A percentile compares a stretch with the other conserved stretches of the same genome.
Conservation (phyloP, 306 rosid species). For the Begonia peltatifolia region DNA sequence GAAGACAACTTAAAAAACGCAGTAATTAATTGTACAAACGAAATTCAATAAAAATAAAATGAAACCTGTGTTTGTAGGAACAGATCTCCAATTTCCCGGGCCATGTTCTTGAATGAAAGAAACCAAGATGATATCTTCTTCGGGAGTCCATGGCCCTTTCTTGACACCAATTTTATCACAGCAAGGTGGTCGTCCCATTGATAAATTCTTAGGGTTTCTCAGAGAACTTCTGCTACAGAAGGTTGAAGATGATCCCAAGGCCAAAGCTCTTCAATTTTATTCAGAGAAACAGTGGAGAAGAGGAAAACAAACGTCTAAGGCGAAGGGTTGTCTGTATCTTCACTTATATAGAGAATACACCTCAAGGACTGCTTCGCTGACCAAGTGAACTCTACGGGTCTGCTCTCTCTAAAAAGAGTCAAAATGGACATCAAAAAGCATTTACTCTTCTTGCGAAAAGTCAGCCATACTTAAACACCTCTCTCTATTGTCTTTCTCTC, state of each 20-base stretch:
- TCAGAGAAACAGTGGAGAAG: no score
- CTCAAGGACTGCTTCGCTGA: conserved; percentile 13
- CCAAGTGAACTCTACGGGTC: conserved; percentile 12
- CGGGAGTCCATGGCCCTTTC: conserved; percentile 78
- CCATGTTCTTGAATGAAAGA: conserved; percentile 62
- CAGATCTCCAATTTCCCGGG: conserved; percentile 57
- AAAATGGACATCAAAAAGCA: conserved; percentile 28
- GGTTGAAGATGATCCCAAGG: no score
- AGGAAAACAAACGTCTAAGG: conserved; percentile 17
- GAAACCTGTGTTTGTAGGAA: conserved; percentile 44
- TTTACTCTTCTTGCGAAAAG: conserved; percentile 36
- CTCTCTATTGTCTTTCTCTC: conserved; percentile 5
- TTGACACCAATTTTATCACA: conserved; percentile 48
- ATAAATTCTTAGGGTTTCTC: not conserved
- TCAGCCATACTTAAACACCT: conserved; percentile 15
- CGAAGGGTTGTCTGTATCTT: conserved; percentile 14
- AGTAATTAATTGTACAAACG: not conserved
- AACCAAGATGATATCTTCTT: conserved; percentile 50
- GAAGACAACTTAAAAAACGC: not conserved
- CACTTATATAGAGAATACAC: conserved; percentile 8
- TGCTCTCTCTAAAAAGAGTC: conserved; percentile 16
- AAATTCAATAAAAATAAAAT: not conserved
- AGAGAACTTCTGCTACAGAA: no score
- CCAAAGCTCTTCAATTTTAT: not conserved
- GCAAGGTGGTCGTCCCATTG: conserved; percentile 58